These are phyloP conservation scores for Chlamydomonas reinhardtii DNA, from an alignment of 163 green algal genomes.

Conservation along the genomic window DNA sequence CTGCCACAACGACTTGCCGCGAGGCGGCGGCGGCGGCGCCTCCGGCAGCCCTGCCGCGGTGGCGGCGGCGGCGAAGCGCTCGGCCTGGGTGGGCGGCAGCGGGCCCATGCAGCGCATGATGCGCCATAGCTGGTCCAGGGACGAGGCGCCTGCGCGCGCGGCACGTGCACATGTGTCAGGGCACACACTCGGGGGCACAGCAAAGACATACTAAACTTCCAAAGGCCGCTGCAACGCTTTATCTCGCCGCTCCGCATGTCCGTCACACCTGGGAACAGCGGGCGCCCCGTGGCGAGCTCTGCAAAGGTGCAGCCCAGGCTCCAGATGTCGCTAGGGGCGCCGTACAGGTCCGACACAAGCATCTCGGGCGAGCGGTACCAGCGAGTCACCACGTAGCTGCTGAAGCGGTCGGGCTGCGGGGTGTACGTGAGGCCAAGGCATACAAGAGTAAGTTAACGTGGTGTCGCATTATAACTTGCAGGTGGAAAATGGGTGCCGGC, in stretches of 20 bases:
- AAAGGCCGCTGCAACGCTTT: too few species aligned
- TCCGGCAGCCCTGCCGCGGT: constrained; percentile 26
- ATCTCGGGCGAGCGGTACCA: constrained; percentile 51
- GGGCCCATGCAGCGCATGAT: constrained; percentile 45
- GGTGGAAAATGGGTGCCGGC: too few species aligned
- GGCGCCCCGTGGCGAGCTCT: constrained; percentile 57
- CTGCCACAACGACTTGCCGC: constrained; percentile 48
- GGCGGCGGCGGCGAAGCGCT: constrained; percentile 41
- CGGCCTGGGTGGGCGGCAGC: constrained; percentile 36
- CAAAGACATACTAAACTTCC: too few species aligned
- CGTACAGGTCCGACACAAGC: constrained; percentile 41
- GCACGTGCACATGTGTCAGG: not conserved
- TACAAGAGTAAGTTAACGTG: too few species aligned
- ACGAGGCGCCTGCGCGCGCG: constrained; percentile 26
- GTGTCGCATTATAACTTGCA: too few species aligned
- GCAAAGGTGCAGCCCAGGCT: constrained; percentile 74
- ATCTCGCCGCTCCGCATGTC: too few species aligned
- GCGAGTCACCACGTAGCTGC: constrained; percentile 26
- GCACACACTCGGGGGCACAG: too few species aligned
- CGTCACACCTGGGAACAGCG: constrained; percentile 58
- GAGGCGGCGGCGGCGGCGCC: constrained; percentile 13
- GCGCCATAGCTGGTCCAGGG: constrained; percentile 45
- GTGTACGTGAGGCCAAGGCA: not conserved
- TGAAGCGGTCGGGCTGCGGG: constrained; percentile 30
- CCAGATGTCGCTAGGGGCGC: constrained; percentile 76